Evolutionary conservation across 495 filamentous ascomycete genomes (phyloP), one percentile per base, ranked within the genome.

Genomic region (Lophiotrema nucula): DNA sequence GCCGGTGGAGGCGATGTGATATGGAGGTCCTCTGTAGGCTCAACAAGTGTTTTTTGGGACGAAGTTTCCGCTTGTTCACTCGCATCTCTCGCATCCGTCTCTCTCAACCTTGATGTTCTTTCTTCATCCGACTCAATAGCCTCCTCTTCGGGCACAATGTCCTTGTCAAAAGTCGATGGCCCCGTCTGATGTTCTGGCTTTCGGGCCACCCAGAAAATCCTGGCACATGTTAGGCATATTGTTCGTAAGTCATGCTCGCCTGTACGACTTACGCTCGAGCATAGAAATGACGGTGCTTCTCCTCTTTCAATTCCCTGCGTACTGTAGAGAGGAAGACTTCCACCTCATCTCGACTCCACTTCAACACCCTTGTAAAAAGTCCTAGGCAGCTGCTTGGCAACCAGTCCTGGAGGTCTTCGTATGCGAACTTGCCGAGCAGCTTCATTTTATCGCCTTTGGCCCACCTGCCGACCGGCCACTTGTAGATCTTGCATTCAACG

Each of bases 281-380:
- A 44, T 60, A 65, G 22, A 65, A 61, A 35, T 65, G 62, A 13
- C 56, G 46, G 16, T 44, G 13, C 25, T 61, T 65, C 8, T 65
- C 26, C 28, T 70, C 69, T 28, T 65, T 64, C 8, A 72, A 38
- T 18, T 68, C 70, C 18, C 47, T 58, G 18, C 65, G 58, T 12
- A 67, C 55, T 12, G 59, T 57, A 1, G 64, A 58, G 12, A 74
- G 46, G 39, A 73, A 62, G 16, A 68, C 43, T 47, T 73, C 73
- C 1, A 70, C 66, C 26, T 66, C 65, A 15, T 65, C 55, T 23
- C 59, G 53, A 8, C 47, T 59, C 69, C 68, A 75, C 28, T 59
- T 66, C 19, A 72, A 49, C 21, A 71, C 53, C 5, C 68, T 44
- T 3, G 70, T 72, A 47, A 70, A 72, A 10, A 66, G 31, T 8